Evolutionary conservation across 192 early-diverging fungal species (phyloP), one percentile per base, ranked within the genome.

Genomic region (Obelidium mucronatum): DNA sequence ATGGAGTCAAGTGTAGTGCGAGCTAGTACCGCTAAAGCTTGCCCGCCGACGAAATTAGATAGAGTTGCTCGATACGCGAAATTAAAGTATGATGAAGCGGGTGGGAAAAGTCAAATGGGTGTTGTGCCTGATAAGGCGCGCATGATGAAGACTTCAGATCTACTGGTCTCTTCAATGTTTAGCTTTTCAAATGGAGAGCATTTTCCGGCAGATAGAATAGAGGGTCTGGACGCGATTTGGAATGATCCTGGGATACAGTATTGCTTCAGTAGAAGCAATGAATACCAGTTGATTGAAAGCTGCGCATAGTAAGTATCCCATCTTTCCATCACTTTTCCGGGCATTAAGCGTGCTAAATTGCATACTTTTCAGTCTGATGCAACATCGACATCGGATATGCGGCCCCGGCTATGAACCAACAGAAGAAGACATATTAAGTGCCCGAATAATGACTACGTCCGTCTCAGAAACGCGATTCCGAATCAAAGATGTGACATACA

Each of bases 391-490:
- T 78, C 34, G 65, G 90, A 31, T 44, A 90, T 28, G 71, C 78
- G 4, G 44, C 77, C 5, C 54, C 59, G 39, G 78, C 82, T 93
- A 89, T 75, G 53, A 72, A 19, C 92, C 92, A 5, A 87, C 85
- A 30, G 87, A 90, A 59, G 78, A 85, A 22, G 92, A 93, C 78
- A 92, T 93, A 39, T 78, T 93, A 28, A 80, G 82, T 63, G 82
- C 90, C 19, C 84, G 92, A 64, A 84, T 91, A 33, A 86, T 87
- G 80, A 93, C 92, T 22, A 64, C 87, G 24, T 84, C 87, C 26
- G 89, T 93, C 8, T 84, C 91, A 1, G 92, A 93, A 69, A 89
- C 84, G 26, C 69, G 80, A 40, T 87, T 93, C 42, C 72, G 88
- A 26, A 86, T 91, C 53, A 58, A 89, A 22, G 68, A 69, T 22